Conservation (phyloP, 2,329 filamentous ascomycete species). For the Botrytis elliptica region DNA sequence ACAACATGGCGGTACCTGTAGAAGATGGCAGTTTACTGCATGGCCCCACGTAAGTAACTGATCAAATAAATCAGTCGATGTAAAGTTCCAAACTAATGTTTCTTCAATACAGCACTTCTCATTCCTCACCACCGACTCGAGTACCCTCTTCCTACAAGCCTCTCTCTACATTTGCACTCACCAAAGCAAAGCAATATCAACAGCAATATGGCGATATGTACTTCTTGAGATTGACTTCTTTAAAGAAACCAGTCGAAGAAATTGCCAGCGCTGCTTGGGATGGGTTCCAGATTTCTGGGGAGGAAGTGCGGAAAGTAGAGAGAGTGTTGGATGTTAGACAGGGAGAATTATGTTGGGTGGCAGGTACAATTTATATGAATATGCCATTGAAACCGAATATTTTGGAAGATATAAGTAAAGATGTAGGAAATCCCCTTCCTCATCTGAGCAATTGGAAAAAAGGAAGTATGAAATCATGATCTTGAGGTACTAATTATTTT, state of each 20-base stretch:
- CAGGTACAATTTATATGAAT: slow-evolving; percentile 94
- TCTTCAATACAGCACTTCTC: slow-evolving; percentile 2
- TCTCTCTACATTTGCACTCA: slow-evolving; percentile 70
- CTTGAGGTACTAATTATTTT: neutral
- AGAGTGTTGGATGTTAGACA: slow-evolving; percentile 93
- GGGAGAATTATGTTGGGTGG: slow-evolving; percentile 92
- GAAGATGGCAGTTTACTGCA: slow-evolving; percentile 18
- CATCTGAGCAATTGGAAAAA: neutral
- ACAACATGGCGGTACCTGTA: slow-evolving; percentile 10
- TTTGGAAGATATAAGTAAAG: slow-evolving; percentile 89
- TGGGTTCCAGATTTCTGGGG: slow-evolving; percentile 73
- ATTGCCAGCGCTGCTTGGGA: slow-evolving; percentile 75
- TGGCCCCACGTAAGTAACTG: slow-evolving; percentile 16
- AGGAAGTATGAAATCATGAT: neutral
- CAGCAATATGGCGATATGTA: slow-evolving; percentile 99
- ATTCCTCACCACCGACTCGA: slow-evolving; percentile 15
- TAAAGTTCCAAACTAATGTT: neutral
- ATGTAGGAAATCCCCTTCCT: slow-evolving; percentile 53
- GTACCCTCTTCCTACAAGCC: slow-evolving; percentile 65
- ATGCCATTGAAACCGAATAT: slow-evolving; percentile 96
- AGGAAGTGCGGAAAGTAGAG: slow-evolving; percentile 73
- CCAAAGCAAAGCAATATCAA: slow-evolving; percentile 72
- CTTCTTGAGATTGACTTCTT: slow-evolving; percentile 82
- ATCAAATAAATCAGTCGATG: neutral
- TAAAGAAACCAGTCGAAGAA: slow-evolving; percentile 79